Percentiles rank a stretch among this genome's conserved stretches.
phyloP scores from a whole-genome alignment of 1,139 yeast species.

The Saccharomyces pastorianus region DNA sequence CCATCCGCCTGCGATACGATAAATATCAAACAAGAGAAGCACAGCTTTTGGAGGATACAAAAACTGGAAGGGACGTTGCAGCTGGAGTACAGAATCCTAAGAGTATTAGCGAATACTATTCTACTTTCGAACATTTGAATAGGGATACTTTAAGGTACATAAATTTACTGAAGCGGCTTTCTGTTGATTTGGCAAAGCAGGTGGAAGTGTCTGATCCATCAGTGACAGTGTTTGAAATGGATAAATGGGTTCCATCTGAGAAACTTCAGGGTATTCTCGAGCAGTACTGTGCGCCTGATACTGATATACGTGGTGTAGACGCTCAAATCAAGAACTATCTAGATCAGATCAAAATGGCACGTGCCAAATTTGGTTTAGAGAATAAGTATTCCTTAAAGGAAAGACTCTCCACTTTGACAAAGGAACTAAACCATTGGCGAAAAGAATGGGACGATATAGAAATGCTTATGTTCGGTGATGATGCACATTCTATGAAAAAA shows the following conservation, averaged over 20 bases:
- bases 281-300: conserved; percentile 12
- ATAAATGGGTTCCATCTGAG: conserved; percentile 21
- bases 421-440: conserved; percentile 28
- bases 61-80: background rate
- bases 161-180: conserved; percentile 22
- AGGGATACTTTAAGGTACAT: conserved; percentile 21
- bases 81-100: conserved; percentile 7
- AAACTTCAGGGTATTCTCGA: conserved; percentile 19
- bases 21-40: conserved; percentile 19
- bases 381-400: conserved; percentile 25
- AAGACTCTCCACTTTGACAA: conserved; percentile 16
- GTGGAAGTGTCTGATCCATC: conserved; percentile 19
- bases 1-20: conserved; percentile 16
- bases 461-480: conserved; percentile 28
- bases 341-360: conserved; percentile 25
- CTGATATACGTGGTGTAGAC: conserved; percentile 12
- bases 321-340: conserved; percentile 18
- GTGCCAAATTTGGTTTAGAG: conserved; percentile 27
- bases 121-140: conserved; percentile 13
- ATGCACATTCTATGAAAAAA: conserved; percentile 23
- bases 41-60: conserved; percentile 9
- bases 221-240: conserved; percentile 15
- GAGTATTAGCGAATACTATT: conserved; percentile 12
- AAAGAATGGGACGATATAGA: conserved; percentile 28
- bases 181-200: conserved; percentile 24